Evolutionary conservation across 2,329 filamentous ascomycete genomes (phyloP).

Genomic region (Nectriaceae sp.): DNA sequence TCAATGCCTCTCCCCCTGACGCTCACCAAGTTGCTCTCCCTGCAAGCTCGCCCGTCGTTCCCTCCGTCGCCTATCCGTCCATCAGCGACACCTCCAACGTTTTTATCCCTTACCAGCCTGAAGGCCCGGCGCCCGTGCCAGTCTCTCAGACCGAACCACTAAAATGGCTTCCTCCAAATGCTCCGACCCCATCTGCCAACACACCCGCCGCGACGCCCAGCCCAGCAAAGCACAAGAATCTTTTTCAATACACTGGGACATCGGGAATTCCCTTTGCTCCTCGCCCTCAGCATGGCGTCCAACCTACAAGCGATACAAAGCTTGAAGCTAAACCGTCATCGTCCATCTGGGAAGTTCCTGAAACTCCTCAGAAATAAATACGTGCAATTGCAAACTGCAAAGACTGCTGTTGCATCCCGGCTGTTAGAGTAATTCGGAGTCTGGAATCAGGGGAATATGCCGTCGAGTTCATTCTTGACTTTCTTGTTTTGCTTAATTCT

Average conservation of each 20-base stretch:
- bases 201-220: constrained; percentile 36
- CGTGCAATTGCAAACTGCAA: too few species aligned
- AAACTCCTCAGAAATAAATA: neutral
- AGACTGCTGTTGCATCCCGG: too few species aligned
- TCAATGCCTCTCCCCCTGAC: constrained; percentile 21
- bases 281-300: constrained; percentile 16
- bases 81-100: constrained; percentile 35
- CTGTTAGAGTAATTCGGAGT: too few species aligned
- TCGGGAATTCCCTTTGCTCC: constrained; percentile 52
- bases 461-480: neutral
- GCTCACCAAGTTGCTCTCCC: constrained; percentile 23
- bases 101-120: constrained; percentile 58
- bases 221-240: constrained; percentile 34
- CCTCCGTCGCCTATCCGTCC: constrained; percentile 29
- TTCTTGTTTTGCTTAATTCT: neutral
- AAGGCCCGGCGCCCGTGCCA: constrained; percentile 47
- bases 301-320: constrained; percentile 3
- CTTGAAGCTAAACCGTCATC: neutral
- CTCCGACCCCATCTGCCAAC: constrained; percentile 35
- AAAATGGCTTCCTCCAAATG: constrained; percentile 55
- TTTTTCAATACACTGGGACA: constrained; percentile 38
- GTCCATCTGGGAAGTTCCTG: neutral
- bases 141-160: constrained; percentile 42
- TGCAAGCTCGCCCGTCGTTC: constrained; percentile 33
- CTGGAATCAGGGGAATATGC: neutral